A percentile compares a stretch with the other conserved stretches of the same genome.
Evolutionary conservation across 257 asterid species (phyloP).

Genomic region (Solanum microdontum): DNA sequence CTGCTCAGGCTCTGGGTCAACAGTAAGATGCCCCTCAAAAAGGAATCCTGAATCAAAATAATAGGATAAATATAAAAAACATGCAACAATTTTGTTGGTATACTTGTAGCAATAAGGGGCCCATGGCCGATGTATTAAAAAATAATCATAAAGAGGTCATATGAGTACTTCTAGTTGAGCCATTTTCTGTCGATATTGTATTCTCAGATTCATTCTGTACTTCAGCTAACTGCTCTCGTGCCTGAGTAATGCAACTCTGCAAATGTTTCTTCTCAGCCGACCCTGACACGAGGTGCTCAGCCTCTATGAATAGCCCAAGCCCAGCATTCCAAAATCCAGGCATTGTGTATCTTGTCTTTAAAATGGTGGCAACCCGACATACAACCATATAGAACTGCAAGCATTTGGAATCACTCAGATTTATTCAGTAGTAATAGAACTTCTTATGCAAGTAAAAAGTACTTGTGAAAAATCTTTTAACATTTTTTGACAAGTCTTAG

Average conservation of each 20-base stretch:
- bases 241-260: conserved; percentile 53
- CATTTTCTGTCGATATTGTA: conserved; percentile 16
- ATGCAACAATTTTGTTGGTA: not conserved
- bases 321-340: conserved; percentile 95
- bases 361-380: conserved; percentile 74
- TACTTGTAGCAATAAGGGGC: not conserved
- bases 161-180: conserved; percentile 46
- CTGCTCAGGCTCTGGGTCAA: conserved; percentile 90
- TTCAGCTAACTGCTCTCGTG: conserved; percentile 58
- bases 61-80: not conserved
- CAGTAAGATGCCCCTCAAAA: conserved; percentile 97
- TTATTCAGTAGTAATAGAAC: not conserved
- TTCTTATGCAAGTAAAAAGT: not conserved
- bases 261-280: conserved; percentile 53
- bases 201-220: conserved; percentile 34
- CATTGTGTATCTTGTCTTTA: conserved; percentile 85
- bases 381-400: conserved; percentile 66
- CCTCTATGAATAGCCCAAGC: conserved; percentile 60
- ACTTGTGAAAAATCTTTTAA: not conserved
- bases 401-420: not conserved
- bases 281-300: conserved; percentile 38
- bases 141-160: not conserved
- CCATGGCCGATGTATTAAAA: not conserved
- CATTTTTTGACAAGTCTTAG: too few species aligned
- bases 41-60: conserved; percentile 53